phyloP scores from a whole-genome alignment of 2,329 filamentous ascomycete genomes.

The Aureobasidium subglaciale region DNA sequence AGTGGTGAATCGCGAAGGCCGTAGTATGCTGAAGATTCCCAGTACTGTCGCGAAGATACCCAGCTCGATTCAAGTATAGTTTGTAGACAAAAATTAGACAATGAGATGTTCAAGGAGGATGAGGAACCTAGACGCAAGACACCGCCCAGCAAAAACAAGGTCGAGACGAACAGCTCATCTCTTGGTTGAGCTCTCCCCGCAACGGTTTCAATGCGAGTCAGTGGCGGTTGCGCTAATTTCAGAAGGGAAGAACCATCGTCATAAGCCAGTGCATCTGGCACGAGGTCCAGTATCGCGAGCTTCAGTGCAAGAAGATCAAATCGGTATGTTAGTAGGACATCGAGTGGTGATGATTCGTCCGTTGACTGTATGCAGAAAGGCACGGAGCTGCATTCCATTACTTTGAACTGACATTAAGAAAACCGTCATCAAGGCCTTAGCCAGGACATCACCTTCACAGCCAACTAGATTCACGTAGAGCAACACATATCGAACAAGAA shows the following conservation, averaged over 20 bases:
- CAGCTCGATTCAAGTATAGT: not conserved
- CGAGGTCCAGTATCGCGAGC: no score
- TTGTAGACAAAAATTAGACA: not conserved
- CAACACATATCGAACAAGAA: not conserved
- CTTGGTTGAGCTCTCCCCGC: conserved; percentile 2
- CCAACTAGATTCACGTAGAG: not conserved
- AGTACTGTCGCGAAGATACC: no score
- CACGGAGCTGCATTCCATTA: no score
- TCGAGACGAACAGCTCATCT: not conserved
- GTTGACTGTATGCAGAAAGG: no score
- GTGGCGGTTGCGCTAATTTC: conserved; percentile 1
- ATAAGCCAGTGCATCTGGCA: not conserved
- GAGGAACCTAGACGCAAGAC: not conserved
- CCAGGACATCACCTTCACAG: not conserved
- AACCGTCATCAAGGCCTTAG: not conserved
- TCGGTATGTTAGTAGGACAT: no score
- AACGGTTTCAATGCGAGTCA: conserved; percentile 12
- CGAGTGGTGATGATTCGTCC: no score
- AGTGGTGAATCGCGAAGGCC: not conserved
- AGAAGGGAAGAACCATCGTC: not conserved
- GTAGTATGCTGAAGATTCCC: no score
- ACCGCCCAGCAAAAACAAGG: not conserved
- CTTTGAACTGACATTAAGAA: no score
- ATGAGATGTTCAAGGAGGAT: not conserved
- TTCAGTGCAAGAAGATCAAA: no score